Base-by-base conservation (phyloP, 1,139 yeast species). In the Diutina sp. region DNA sequence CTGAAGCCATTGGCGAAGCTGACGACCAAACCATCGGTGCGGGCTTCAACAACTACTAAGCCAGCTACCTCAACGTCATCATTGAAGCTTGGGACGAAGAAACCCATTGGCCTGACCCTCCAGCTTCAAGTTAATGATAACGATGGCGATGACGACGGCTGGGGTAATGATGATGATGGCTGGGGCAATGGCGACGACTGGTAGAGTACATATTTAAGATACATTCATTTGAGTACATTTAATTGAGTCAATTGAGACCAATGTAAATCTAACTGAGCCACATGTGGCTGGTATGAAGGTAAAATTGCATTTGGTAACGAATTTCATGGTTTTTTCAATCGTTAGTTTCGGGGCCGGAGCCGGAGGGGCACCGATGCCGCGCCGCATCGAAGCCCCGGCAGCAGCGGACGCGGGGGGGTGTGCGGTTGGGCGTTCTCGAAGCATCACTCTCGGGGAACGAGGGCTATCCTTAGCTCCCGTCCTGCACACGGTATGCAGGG, bases 111-210 rank as follows among this genome's bases (percentile, higher is more conserved):
- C 12, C 56, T 56, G 14, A 46, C 56, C 21, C 51, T 47, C 2
- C 58, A 45, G n/a, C 60, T 57, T 29, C 58, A 58, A 45, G 45
- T 54, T 2, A 61, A 60, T 32, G 66, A 60, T 55, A 58, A 65
- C 59, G 65, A 56, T 54, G 61, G 60, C 47, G 61, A 58, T 12
- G 75, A 72, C 58, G 72, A 69, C 0, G 72, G 77, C 74, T 73
- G 67, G 2, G 59, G 62, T 55, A 70, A 65, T 46, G 66, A 60
- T 45, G 61, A 58, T 14, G 75, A 72, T 58, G 72, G 70, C 0
- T 72, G 77, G 75, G 74, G 67, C 2, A 59, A 63, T 55, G 70
- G 65, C 47, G 66, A 60, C 14, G 66, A 61, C 1, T 56, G 45
- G 30, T 51, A 55, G 41, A 32, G 9, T 21, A 21, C 25, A 21